phyloP scores from a whole-genome alignment of 2,329 filamentous ascomycete genomes.

The Fusarium sp. region DNA sequence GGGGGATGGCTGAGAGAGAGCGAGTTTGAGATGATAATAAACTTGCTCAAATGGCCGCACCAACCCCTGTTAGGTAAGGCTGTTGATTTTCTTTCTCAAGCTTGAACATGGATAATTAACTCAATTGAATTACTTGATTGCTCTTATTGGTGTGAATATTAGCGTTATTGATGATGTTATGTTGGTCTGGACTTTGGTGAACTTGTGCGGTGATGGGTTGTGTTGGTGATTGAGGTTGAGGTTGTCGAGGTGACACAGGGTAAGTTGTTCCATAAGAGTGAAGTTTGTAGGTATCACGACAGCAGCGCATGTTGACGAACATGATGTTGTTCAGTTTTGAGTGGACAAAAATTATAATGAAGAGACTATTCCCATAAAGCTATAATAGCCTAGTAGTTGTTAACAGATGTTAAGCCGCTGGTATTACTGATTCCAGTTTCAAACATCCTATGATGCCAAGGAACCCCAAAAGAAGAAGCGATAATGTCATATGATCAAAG shows the following conservation, averaged over 20 bases:
- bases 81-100: neutral
- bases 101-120: neutral
- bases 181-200: neutral
- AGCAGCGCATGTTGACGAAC: neutral
- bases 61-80: constrained; percentile 18
- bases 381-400: neutral
- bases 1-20: constrained; percentile 22
- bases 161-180: neutral
- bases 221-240: neutral
- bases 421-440: neutral
- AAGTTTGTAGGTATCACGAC: neutral
- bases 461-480: no score
- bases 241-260: constrained; percentile 9
- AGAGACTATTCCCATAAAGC: neutral
- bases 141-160: neutral
- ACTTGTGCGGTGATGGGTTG: neutral
- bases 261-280: neutral
- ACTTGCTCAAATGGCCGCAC: constrained; percentile 56
- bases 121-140: neutral
- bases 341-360: no score
- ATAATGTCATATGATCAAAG: no score
- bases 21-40: constrained; percentile 42
- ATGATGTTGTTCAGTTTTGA: neutral
- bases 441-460: rapidly evolving
- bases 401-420: neutral